phyloP scores from a whole-genome alignment of 371 early-diverging fungal species.

The Parasitella parasitica region DNA sequence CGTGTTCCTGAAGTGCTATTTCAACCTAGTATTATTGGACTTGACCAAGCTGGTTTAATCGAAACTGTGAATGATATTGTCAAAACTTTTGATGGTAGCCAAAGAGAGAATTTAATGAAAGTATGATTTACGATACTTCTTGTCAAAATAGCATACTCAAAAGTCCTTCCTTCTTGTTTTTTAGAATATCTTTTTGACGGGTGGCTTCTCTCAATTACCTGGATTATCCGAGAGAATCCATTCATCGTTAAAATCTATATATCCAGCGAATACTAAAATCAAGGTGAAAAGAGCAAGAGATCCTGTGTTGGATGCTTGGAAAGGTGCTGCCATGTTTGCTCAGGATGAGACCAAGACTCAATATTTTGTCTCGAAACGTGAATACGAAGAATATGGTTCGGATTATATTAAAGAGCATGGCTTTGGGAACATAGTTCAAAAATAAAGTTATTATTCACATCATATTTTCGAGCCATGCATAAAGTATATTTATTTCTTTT shows the following conservation, averaged over 20 bases:
- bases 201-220: slow-evolving; percentile 68
- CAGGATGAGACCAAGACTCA: slow-evolving; percentile 32
- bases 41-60: slow-evolving; percentile 85
- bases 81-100: slow-evolving; percentile 52
- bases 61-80: slow-evolving; percentile 76
- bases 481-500: too few species aligned
- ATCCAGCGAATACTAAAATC: slow-evolving; percentile 62
- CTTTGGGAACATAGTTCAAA: slow-evolving; percentile 59
- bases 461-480: too few species aligned
- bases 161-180: background rate
- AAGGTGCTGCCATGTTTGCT: slow-evolving; percentile 73
- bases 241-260: slow-evolving; percentile 57
- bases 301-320: slow-evolving; percentile 83
- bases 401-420: slow-evolving; percentile 84
- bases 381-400: slow-evolving; percentile 83
- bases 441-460: too few species aligned
- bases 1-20: slow-evolving; percentile 87
- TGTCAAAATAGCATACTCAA: too few species aligned
- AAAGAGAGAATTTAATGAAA: slow-evolving; percentile 48
- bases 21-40: slow-evolving; percentile 82
- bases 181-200: slow-evolving; percentile 79
- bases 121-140: slow-evolving; percentile 14
- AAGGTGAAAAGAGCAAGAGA: slow-evolving; percentile 66
- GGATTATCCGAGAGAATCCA: slow-evolving; percentile 67
- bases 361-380: slow-evolving; percentile 58